Base-by-base conservation (phyloP, 139 green algal species). In the Chlamydomonas schloesseri region DNA sequence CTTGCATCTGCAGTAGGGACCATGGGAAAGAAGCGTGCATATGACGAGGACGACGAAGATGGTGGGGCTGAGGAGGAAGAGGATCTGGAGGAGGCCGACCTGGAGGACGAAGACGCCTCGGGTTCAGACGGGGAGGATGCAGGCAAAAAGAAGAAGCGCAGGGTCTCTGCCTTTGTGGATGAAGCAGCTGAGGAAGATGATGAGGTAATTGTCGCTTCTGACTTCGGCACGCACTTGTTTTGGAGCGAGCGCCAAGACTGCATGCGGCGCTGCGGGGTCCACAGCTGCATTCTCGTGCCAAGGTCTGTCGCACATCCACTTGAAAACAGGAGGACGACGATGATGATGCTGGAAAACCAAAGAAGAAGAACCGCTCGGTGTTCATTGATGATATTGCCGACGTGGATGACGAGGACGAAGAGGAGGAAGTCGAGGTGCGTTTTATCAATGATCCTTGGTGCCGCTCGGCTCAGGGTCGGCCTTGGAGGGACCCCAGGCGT, bases 321-420 rank as follows among this genome's bases (percentile, higher is more conserved):
- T 2, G 4, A 17, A 17, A 37, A 36, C 42, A 37, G 71, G 24
- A 87, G 67, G 88, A 92, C 23, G 88, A 89, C 1, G 87, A 91
- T 28, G 81, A 92, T 36, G 67, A 11, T 15, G 73, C 5, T n/a
- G 28, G 73, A 29, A 71, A 62, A 23, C 20, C 55, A 5, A 89
- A 91, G 50, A 89, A 76, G 47, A 89, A 87, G 33, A 84, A 89
- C 57, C 71, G 91, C 28, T 89, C 76, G 34, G 78, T 84, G 17
- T 98, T 96, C 84, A 96, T 99, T 47, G 96, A 98, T 89, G 96
- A 98, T 77, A 98, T 98, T 69, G 96, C 96, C 34, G 96, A 95
- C 64, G 95, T 96, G 31, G 93, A 96, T 69, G 95, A 97, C 47
- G 94, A 95, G 26, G 96, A 98, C 9, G 95, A 98, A 23, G 97